Conservation (phyloP, 495 filamentous ascomycete species). For the Oidiodendron maius region DNA sequence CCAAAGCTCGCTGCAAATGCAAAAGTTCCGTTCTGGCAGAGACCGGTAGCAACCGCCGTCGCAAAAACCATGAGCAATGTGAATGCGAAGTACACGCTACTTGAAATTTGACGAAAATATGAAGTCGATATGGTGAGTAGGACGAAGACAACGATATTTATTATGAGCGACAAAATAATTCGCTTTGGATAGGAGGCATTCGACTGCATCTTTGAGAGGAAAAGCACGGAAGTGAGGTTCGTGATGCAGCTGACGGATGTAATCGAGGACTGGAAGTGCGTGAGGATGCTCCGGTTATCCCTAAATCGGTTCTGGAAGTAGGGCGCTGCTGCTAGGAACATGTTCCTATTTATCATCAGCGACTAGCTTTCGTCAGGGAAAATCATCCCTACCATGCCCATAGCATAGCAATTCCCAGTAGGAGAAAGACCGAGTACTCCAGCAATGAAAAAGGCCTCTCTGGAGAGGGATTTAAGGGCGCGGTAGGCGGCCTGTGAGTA, state of each 20-base stretch:
- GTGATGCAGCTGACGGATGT: constrained; percentile 78
- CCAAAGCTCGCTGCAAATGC: constrained; percentile 84
- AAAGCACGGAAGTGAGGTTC: constrained; percentile 65
- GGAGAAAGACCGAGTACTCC: constrained; percentile 77
- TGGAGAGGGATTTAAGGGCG: constrained; percentile 28
- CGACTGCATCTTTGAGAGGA: constrained; percentile 73
- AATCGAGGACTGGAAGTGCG: constrained; percentile 83
- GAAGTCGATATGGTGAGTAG: constrained; percentile 76
- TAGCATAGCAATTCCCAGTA: constrained; percentile 90
- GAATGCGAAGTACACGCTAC: constrained; percentile 68
- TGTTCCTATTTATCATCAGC: constrained; percentile 63
- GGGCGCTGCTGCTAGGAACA: constrained; percentile 92
- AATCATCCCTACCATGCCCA: constrained; percentile 76
- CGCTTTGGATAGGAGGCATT: constrained; percentile 79
- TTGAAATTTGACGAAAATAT: constrained; percentile 51
- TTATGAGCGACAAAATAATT: constrained; percentile 64
- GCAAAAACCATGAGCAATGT: constrained; percentile 77
- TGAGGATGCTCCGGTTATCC: constrained; percentile 59
- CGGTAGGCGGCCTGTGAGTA: constrained; percentile 19
- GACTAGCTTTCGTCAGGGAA: neutral
- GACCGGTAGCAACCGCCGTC: constrained; percentile 69
- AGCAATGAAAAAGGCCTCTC: constrained; percentile 61
- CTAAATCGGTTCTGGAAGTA: constrained; percentile 87
- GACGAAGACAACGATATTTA: constrained; percentile 67
- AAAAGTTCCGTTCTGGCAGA: constrained; percentile 93